phyloP scores from a whole-genome alignment of 768 basidiomycete species.

The Nidularia pulvinata region DNA sequence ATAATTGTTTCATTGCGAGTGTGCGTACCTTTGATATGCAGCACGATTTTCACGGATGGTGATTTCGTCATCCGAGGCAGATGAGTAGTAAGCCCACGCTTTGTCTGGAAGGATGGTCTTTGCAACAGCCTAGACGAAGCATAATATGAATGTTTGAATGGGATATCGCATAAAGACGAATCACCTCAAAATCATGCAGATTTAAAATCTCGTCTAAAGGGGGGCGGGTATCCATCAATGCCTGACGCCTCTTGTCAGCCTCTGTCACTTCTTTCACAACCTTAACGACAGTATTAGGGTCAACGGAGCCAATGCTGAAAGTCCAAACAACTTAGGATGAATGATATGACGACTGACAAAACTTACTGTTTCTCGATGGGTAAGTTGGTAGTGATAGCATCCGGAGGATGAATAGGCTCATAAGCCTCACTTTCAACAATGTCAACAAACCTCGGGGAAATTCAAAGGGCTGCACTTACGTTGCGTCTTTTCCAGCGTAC shows the following conservation, averaged over 20 bases:
- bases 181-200: constrained; percentile 93
- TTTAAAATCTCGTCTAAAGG: constrained; percentile 80
- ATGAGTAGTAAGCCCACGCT: constrained; percentile 97
- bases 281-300: constrained; percentile 64
- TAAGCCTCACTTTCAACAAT: constrained; percentile 58
- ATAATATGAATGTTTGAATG: not conserved
- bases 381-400: constrained; percentile 74
- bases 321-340: not conserved
- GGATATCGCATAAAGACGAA: constrained; percentile 3
- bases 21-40: constrained; percentile 79
- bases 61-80: constrained; percentile 96
- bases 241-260: constrained; percentile 69
- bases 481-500: constrained; percentile 90
- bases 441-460: not conserved
- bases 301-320: constrained; percentile 67
- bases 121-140: constrained; percentile 69
- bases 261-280: constrained; percentile 64
- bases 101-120: constrained; percentile 79
- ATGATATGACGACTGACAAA: not conserved
- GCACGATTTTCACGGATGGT: constrained; percentile 88
- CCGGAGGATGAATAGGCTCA: constrained; percentile 88
- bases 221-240: constrained; percentile 63
- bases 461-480: constrained; percentile 40
- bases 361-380: constrained; percentile 84
- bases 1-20: not conserved